Evolutionary conservation across 1,139 yeast species (phyloP).

Genomic region (Ogataea hybrid): DNA sequence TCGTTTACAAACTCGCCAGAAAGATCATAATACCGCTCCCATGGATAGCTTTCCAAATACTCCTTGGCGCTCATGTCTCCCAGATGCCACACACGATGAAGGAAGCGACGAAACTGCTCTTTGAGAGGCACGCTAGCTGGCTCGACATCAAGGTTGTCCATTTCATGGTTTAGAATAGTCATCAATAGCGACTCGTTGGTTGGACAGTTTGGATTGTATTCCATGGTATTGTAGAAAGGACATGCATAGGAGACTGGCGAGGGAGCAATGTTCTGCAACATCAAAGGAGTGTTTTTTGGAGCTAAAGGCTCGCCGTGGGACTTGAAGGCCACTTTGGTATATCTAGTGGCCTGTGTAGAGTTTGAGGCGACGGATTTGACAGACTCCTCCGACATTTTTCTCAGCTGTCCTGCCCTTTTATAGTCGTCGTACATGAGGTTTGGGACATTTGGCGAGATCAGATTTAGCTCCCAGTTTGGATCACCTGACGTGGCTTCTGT

Average conservation of each 20-base stretch:
- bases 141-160: constrained; percentile 17
- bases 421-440: not conserved
- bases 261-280: constrained; percentile 24
- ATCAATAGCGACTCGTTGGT: constrained; percentile 35
- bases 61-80: constrained; percentile 20
- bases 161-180: constrained; percentile 32
- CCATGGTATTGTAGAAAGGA: constrained; percentile 36
- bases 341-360: constrained; percentile 1
- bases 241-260: constrained; percentile 22
- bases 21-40: constrained; percentile 28
- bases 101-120: constrained; percentile 9
- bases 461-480: constrained; percentile 6
- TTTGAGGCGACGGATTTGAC: too few relatives aligned
- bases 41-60: constrained; percentile 24
- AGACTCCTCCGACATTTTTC: not conserved
- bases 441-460: constrained; percentile 1
- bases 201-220: constrained; percentile 27
- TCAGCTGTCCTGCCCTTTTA: not conserved
- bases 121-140: constrained; percentile 9
- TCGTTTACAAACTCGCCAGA: constrained; percentile 12
- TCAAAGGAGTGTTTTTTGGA: constrained; percentile 27
- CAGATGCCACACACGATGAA: constrained; percentile 13
- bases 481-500: constrained; percentile 9
- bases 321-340: constrained; percentile 28
- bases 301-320: constrained; percentile 34